These are phyloP conservation scores for Nicotiana attenuata DNA, from an alignment of 257 asterid genomes.

Conservation along the genomic window DNA sequence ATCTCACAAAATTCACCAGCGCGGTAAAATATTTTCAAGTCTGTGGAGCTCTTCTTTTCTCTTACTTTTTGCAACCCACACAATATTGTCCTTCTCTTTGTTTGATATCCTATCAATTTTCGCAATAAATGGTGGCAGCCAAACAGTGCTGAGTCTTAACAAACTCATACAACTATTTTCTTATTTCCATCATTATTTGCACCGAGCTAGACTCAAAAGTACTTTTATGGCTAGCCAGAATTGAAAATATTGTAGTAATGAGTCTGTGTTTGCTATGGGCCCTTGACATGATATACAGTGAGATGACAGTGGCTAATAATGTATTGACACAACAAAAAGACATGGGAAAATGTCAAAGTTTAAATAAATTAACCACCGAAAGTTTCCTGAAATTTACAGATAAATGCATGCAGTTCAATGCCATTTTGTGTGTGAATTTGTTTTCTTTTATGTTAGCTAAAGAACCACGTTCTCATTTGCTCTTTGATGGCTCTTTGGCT, in stretches of 20 bases:
- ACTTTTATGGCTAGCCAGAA: too few relatives aligned
- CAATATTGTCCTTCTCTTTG: not conserved
- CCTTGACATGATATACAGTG: not conserved
- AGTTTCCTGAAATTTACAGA: not conserved
- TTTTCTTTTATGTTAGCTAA: too few relatives aligned
- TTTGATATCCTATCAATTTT: not conserved
- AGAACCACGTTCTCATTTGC: too few relatives aligned
- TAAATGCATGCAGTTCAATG: not conserved
- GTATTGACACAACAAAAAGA: not conserved
- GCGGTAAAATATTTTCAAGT: not conserved
- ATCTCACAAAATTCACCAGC: not conserved
- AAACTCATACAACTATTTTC: not conserved
- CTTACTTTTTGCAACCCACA: not conserved
- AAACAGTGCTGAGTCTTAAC: not conserved
- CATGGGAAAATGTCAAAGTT: not conserved
- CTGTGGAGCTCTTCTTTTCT: not conserved
- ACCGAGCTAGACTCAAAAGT: too few relatives aligned
- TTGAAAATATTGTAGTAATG: not conserved
- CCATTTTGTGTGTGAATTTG: too few relatives aligned
- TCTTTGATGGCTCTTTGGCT: too few relatives aligned
- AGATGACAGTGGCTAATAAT: not conserved
- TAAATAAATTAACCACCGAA: not conserved
- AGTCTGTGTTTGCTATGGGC: not conserved
- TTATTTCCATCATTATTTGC: not conserved
- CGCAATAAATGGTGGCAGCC: not conserved